Percentiles rank a stretch among this genome's conserved stretches.
Conservation (phyloP, 192 early-diverging fungal genomes). For the Haplosporangium gracile region DNA sequence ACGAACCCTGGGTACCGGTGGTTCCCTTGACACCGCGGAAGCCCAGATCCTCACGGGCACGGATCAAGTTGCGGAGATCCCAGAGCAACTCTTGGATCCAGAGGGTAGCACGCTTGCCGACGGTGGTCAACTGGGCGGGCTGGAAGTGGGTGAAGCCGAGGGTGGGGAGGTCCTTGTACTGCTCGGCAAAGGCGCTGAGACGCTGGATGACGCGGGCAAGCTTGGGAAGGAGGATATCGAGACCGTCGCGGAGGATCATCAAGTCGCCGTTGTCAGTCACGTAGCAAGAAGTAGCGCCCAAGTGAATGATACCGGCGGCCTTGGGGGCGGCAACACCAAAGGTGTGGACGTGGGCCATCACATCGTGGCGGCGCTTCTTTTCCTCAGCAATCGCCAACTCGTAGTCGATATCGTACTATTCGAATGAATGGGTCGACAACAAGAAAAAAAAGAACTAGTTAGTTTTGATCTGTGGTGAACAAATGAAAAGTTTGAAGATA, state of each 20-base stretch:
- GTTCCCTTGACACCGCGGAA: slow-evolving; percentile 99
- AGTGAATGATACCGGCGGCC: slow-evolving; percentile 96
- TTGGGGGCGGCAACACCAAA: slow-evolving; percentile 87
- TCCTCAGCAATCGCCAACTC: slow-evolving; percentile 90
- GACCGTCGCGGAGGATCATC: slow-evolving; percentile 95
- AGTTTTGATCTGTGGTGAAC: not conserved
- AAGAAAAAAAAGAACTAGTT: not conserved
- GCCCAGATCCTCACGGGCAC: slow-evolving; percentile 88
- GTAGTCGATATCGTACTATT: slow-evolving; percentile 88
- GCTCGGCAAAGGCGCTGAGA: slow-evolving; percentile 81
- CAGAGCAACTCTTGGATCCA: slow-evolving; percentile 98
- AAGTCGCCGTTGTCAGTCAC: slow-evolving; percentile 99
- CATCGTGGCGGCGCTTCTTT: slow-evolving; percentile 95
- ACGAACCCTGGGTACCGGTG: slow-evolving; percentile 98
- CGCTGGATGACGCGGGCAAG: slow-evolving; percentile 86
- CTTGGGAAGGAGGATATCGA: slow-evolving; percentile 93
- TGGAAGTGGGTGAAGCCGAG: slow-evolving; percentile 99
- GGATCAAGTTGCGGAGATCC: slow-evolving; percentile 94
- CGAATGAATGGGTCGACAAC: not conserved
- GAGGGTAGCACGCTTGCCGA: slow-evolving; percentile 95
- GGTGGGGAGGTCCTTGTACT: slow-evolving; percentile 90
- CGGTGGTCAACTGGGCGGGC: slow-evolving; percentile 98
- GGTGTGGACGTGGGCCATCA: slow-evolving; percentile 99
- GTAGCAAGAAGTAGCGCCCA: slow-evolving; percentile 98
- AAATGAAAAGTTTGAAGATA: no score